phyloP scores from a whole-genome alignment of 306 rosid genomes.

The Trifolium fragiferum region DNA sequence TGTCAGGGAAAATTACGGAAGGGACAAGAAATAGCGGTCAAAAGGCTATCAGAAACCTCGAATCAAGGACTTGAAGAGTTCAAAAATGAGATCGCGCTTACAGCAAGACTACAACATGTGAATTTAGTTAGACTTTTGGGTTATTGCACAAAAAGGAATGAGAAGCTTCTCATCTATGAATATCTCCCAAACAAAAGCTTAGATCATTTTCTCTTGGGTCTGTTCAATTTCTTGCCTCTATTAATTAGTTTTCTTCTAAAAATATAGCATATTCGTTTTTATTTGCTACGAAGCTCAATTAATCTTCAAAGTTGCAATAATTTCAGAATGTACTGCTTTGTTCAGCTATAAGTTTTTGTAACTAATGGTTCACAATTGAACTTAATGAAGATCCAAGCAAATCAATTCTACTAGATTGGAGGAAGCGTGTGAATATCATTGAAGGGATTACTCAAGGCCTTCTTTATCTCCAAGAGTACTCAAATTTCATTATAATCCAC shows the following conservation, averaged over 20 bases:
- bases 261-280: neutral
- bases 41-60: constrained; percentile 58
- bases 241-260: no score
- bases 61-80: constrained; percentile 60
- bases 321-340: neutral
- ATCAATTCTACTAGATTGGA: constrained; percentile 54
- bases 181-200: constrained; percentile 63
- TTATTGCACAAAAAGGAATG: constrained; percentile 51
- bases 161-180: constrained; percentile 60
- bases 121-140: constrained; percentile 65
- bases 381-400: constrained; percentile 52
- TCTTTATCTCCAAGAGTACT: constrained; percentile 81
- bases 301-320: constrained; percentile 7
- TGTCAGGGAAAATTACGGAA: constrained; percentile 53
- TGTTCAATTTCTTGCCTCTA: neutral
- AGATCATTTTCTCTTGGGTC: constrained; percentile 58
- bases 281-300: neutral
- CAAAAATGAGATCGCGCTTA: constrained; percentile 54
- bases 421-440: constrained; percentile 57
- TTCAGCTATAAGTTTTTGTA: neutral
- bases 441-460: constrained; percentile 78
- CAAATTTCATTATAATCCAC: constrained; percentile 72
- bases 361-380: constrained; percentile 32
- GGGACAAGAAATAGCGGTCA: constrained; percentile 59
- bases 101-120: constrained; percentile 60